These are phyloP conservation scores for Chrysanthemum seticuspe DNA, from an alignment of 129 eudicot species.

Conservation along the genomic window DNA sequence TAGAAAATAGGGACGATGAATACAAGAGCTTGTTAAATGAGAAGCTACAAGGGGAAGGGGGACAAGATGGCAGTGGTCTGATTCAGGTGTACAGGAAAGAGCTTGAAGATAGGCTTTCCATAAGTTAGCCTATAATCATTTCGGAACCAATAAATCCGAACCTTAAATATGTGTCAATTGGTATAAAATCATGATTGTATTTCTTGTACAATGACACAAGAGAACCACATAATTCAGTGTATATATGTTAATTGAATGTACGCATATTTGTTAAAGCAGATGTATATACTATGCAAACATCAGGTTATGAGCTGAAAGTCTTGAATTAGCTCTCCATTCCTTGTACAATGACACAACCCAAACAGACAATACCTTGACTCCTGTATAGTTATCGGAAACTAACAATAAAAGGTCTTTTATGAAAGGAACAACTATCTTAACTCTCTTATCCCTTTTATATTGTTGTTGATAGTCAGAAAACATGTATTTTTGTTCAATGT, in stretches of 20 bases:
- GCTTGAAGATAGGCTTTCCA: conserved; percentile 50
- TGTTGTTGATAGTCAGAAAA: too few species aligned
- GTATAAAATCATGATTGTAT: conserved; percentile 13
- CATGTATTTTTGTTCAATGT: too few species aligned
- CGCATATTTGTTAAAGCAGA: background rate
- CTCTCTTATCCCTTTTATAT: too few species aligned
- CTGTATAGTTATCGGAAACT: too few species aligned
- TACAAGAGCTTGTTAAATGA: conserved; percentile 69
- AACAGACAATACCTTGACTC: too few species aligned
- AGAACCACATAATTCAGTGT: background rate
- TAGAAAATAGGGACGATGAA: conserved; percentile 75
- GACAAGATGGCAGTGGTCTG: conserved; percentile 42
- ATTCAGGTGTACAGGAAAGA: conserved; percentile 55
- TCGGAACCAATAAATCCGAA: background rate
- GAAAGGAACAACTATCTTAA: too few species aligned
- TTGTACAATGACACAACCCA: too few species aligned
- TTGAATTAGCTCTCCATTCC: too few species aligned
- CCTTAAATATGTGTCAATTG: conserved; percentile 8
- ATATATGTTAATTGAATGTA: conserved; percentile 2
- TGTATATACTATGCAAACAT: too few species aligned
- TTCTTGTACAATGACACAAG: conserved; percentile 15
- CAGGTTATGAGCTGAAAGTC: too few species aligned
- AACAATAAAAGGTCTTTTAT: too few species aligned
- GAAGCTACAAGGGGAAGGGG: conserved; percentile 51
- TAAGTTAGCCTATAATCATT: conserved; percentile 36